These are phyloP conservation scores for Polygonum aviculare DNA, from an alignment of 148 eudicot genomes.

Conservation along the genomic window DNA sequence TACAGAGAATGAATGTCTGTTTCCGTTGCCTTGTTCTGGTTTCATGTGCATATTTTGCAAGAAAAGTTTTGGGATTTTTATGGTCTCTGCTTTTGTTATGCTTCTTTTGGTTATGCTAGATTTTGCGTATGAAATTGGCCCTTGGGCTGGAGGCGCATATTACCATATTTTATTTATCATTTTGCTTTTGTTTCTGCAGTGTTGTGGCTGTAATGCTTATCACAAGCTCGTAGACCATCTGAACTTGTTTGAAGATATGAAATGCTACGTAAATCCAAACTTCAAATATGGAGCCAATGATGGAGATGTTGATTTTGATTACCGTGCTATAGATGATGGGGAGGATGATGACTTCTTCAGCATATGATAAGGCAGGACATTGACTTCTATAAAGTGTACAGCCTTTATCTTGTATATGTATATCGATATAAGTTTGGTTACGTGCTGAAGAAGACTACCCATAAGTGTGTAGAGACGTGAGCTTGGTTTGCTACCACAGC, in stretches of 20 bases:
- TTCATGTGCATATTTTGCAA: not conserved
- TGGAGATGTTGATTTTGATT: constrained; percentile 43
- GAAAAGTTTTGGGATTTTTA: not conserved
- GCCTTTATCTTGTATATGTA: constrained; percentile 8
- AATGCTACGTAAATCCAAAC: constrained; percentile 77
- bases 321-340: constrained; percentile 45
- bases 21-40: not conserved
- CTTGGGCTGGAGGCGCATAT: too few relatives aligned
- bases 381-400: constrained; percentile 26
- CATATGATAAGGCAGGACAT: constrained; percentile 13
- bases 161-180: not conserved
- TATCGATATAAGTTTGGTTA: not conserved
- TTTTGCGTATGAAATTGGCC: not conserved
- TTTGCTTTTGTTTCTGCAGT: constrained; percentile 28
- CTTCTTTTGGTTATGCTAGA: not conserved
- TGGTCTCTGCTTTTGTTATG: not conserved
- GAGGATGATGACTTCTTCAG: constrained; percentile 37
- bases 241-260: constrained; percentile 90
- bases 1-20: not conserved
- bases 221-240: constrained; percentile 95
- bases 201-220: constrained; percentile 91
- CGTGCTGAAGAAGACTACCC: not conserved
- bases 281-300: constrained; percentile 48
- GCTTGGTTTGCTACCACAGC: not conserved
- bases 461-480: not conserved